Conservation (phyloP, 805 yeast species). For the Wickerhamomyces strasburgensis region DNA sequence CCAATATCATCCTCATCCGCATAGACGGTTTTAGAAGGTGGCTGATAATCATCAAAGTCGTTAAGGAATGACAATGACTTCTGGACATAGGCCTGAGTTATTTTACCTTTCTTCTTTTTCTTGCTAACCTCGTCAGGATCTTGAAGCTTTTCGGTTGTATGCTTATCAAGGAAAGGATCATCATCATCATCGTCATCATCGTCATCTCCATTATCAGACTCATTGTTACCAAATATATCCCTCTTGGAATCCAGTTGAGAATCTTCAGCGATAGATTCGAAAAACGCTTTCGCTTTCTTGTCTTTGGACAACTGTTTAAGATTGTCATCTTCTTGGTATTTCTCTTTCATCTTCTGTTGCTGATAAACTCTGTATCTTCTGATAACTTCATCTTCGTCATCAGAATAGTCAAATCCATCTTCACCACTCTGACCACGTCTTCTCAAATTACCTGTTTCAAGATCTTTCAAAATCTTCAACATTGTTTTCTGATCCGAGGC, state of each 20-base stretch:
- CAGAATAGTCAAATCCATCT: constrained; percentile 61
- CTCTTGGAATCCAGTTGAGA: constrained; percentile 25
- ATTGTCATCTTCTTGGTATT: constrained; percentile 42
- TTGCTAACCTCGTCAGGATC: constrained; percentile 18
- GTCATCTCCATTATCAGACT: constrained; percentile 22
- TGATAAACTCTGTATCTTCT: constrained; percentile 22
- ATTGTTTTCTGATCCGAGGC: constrained; percentile 59
- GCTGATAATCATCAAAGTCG: constrained; percentile 25
- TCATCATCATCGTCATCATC: constrained; percentile 27
- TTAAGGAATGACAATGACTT: constrained; percentile 50
- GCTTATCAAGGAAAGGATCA: constrained; percentile 25
- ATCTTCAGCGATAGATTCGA: constrained; percentile 54
- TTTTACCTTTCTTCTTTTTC: constrained; percentile 29
- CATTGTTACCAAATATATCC: constrained; percentile 27
- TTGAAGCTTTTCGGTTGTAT: constrained; percentile 6
- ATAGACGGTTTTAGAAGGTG: background rate
- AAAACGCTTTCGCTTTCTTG: constrained; percentile 61
- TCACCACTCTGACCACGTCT: constrained; percentile 50
- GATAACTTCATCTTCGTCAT: constrained; percentile 64
- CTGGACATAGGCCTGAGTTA: constrained; percentile 53
- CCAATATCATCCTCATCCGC: constrained; percentile 31
- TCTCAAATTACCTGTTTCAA: constrained; percentile 66
- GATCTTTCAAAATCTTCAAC: constrained; percentile 62
- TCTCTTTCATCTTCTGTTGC: constrained; percentile 34
- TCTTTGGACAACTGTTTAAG: constrained; percentile 45